A percentile compares a stretch with the other conserved stretches of the same genome.
phyloP scores from a whole-genome alignment of 2,329 filamentous ascomycete genomes.

The Aspergillus sergii region DNA sequence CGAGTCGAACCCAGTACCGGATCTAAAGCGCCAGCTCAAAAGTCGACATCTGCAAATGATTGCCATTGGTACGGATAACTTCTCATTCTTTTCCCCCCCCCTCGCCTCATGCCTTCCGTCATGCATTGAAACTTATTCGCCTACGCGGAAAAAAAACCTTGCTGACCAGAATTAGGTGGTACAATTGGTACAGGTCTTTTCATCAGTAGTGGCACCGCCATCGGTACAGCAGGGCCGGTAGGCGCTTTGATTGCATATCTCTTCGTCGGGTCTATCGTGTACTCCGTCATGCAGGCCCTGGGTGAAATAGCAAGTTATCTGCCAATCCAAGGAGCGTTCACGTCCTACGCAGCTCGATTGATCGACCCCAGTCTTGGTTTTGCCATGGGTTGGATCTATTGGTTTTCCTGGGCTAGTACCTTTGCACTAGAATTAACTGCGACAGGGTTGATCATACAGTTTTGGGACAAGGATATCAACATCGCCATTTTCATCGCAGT shows the following conservation, averaged over 20 bases:
- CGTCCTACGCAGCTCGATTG: conserved; percentile 74
- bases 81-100: background rate
- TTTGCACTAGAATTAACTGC: conserved; percentile 74
- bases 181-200: conserved; percentile 76
- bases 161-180: conserved; percentile 55
- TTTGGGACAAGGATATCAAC: conserved; percentile 65
- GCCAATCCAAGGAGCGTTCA: conserved; percentile 75
- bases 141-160: background rate
- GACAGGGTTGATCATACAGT: conserved; percentile 74
- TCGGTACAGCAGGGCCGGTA: conserved; percentile 66
- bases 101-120: background rate
- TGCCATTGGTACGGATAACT: conserved; percentile 73
- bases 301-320: conserved; percentile 76
- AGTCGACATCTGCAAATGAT: conserved; percentile 96
- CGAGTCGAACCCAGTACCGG: conserved; percentile 63
- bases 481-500: conserved; percentile 73
- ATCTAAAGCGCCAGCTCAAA: conserved; percentile 76
- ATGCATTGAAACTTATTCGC: background rate
- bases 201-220: conserved; percentile 65
- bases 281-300: conserved; percentile 69
- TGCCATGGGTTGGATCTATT: conserved; percentile 81
- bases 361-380: conserved; percentile 73
- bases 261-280: conserved; percentile 72
- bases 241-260: conserved; percentile 69
- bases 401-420: conserved; percentile 75